Conservation (phyloP, 306 rosid genomes). For the Calophaca sinica region DNA sequence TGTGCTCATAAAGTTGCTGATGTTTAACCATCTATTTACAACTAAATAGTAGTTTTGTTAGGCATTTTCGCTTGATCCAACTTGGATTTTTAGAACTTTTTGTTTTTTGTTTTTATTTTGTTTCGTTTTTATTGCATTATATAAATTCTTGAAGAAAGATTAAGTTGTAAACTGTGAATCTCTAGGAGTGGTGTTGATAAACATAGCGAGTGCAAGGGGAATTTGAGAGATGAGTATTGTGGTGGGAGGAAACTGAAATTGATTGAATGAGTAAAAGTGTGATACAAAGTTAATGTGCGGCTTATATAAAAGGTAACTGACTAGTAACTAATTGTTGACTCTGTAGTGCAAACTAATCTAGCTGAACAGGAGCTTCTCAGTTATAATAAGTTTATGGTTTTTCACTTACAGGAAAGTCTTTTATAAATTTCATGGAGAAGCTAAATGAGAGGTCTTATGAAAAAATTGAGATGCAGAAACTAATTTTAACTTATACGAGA, state of each 20-base stretch:
- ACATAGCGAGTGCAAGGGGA: not conserved
- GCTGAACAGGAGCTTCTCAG: not conserved
- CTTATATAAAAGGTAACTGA: not conserved
- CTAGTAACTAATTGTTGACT: not conserved
- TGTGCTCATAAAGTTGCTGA: not conserved
- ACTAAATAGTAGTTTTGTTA: conserved; percentile 1
- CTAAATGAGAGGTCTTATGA: not conserved
- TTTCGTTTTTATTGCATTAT: not conserved
- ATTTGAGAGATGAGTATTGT: not conserved
- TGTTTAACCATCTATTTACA: not conserved
- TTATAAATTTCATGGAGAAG: not conserved
- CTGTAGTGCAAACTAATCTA: not conserved
- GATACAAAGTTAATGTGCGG: not conserved
- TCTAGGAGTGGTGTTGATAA: not conserved
- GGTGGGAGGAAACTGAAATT: conserved; percentile 2
- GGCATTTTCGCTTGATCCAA: conserved; percentile 38
- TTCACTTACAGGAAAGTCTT: not conserved
- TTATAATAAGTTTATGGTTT: not conserved
- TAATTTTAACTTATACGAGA: not conserved
- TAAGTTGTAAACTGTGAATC: conserved; percentile 29
- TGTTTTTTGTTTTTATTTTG: not conserved
- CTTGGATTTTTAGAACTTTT: conserved; percentile 28
- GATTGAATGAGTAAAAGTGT: conserved; percentile 3
- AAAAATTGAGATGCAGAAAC: not conserved
- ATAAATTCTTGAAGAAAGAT: not conserved